These are phyloP conservation scores for Miscanthus lutarioriparius DNA, from an alignment of 176 grass and related monocot species.

Conservation along the genomic window DNA sequence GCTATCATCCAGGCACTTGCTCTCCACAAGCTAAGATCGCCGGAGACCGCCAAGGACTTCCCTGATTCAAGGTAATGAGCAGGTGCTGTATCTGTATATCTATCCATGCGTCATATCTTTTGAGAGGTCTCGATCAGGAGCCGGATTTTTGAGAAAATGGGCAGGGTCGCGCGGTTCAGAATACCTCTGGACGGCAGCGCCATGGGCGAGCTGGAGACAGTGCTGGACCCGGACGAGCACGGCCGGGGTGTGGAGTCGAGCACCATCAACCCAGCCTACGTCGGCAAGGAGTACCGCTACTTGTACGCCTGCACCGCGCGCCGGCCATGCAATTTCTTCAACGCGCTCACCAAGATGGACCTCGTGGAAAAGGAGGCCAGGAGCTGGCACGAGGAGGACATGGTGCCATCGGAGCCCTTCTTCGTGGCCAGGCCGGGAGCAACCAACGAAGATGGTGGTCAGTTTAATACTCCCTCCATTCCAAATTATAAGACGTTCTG, in stretches of 20 bases:
- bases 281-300: slow-evolving; percentile 83
- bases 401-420: slow-evolving; percentile 83
- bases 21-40: slow-evolving; percentile 48
- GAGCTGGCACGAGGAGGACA: slow-evolving; percentile 79
- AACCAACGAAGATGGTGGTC: slow-evolving; percentile 72
- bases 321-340: slow-evolving; percentile 92
- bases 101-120: too few species aligned
- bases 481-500: too few species aligned
- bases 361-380: slow-evolving; percentile 60
- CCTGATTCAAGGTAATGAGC: slow-evolving; percentile 46
- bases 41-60: slow-evolving; percentile 33
- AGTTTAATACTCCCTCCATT: background rate
- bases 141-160: background rate
- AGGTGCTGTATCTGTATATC: too few species aligned
- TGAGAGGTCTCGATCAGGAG: too few species aligned
- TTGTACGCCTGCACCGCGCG: slow-evolving; percentile 72
- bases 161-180: slow-evolving; percentile 69
- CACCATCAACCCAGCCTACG: slow-evolving; percentile 73
- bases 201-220: slow-evolving; percentile 57
- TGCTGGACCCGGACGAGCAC: slow-evolving; percentile 77
- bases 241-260: slow-evolving; percentile 89
- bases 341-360: slow-evolving; percentile 85
- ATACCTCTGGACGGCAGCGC: slow-evolving; percentile 78
- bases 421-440: slow-evolving; percentile 79
- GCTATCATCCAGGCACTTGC: slow-evolving; percentile 50